Evolutionary conservation across 1,139 yeast species (phyloP).

Genomic region (Taphrina deformans): DNA sequence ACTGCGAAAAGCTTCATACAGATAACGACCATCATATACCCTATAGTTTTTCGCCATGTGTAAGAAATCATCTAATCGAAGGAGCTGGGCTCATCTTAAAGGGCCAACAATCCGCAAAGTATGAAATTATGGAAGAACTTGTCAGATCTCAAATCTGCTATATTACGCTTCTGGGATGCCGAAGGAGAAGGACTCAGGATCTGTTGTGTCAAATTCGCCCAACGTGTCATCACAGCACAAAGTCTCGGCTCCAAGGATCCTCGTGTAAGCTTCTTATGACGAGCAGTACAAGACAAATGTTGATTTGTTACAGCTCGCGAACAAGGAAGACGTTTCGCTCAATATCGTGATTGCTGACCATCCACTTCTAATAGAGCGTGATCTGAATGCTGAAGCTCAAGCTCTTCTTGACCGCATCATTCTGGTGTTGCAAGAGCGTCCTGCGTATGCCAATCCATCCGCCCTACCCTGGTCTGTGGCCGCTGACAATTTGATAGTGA

Average conservation of each 20-base stretch:
- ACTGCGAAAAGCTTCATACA: conserved; percentile 45
- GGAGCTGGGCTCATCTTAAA: conserved; percentile 26
- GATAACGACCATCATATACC: conserved; percentile 45
- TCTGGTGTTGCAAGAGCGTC: conserved; percentile 56
- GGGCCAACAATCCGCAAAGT: conserved; percentile 40
- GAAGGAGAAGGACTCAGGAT: conserved; percentile 52
- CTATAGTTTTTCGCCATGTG: conserved; percentile 44
- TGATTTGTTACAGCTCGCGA: conserved; percentile 36
- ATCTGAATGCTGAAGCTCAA: conserved; percentile 70
- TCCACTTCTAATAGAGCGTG: conserved; percentile 59
- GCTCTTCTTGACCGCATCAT: conserved; percentile 67
- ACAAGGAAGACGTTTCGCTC: conserved; percentile 55
- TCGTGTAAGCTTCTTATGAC: conserved; percentile 37
- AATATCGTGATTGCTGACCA: conserved; percentile 64
- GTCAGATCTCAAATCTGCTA: conserved; percentile 43
- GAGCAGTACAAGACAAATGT: not conserved
- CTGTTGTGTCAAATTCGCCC: conserved; percentile 70
- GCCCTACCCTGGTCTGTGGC: not conserved
- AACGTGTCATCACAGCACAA: conserved; percentile 70
- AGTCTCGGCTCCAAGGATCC: conserved; percentile 52
- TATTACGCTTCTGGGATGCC: conserved; percentile 45
- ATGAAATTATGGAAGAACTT: conserved; percentile 43
- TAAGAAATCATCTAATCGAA: conserved; percentile 28
- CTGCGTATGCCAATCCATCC: conserved; percentile 35
- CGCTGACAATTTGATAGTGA: conserved; percentile 20